phyloP scores from a whole-genome alignment of 2,329 filamentous ascomycete genomes.

The Dryadomyces sulphureus region DNA sequence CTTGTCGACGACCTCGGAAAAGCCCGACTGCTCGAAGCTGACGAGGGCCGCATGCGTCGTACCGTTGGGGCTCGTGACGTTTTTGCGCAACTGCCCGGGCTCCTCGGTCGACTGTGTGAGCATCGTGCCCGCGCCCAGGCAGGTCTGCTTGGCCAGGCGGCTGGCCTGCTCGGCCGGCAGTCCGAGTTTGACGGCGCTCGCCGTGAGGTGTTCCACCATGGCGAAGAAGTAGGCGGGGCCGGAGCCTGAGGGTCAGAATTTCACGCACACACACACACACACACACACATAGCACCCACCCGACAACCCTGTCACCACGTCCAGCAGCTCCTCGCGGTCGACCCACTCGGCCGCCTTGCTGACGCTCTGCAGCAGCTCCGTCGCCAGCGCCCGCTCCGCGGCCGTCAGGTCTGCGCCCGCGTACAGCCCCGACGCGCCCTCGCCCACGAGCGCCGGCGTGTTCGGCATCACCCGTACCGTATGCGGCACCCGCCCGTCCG shows the following conservation, averaged over 20 bases:
- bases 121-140: slow-evolving; percentile 35
- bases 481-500: slow-evolving; percentile 23
- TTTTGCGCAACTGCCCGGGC: slow-evolving; percentile 30
- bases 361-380: slow-evolving; percentile 27
- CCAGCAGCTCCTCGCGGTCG: slow-evolving; percentile 31
- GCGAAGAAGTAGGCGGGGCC: slow-evolving; percentile 39
- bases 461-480: slow-evolving; percentile 39
- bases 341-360: slow-evolving; percentile 35
- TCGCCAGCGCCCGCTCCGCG: slow-evolving; percentile 26
- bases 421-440: slow-evolving; percentile 33
- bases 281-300: too few species aligned
- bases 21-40: slow-evolving; percentile 29
- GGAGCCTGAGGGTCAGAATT: slow-evolving; percentile 23
- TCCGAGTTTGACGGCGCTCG: slow-evolving; percentile 27
- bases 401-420: slow-evolving; percentile 26
- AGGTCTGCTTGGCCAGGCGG: slow-evolving; percentile 33
- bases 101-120: slow-evolving; percentile 29
- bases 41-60: slow-evolving; percentile 33
- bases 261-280: too few species aligned
- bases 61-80: slow-evolving; percentile 37
- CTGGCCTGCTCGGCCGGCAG: slow-evolving; percentile 32
- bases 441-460: slow-evolving; percentile 33
- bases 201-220: slow-evolving; percentile 34
- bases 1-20: slow-evolving; percentile 27
- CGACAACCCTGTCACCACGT: slow-evolving; percentile 34